Evolutionary conservation across 2,329 filamentous ascomycete species (phyloP).

Genomic region (Alternaria arborescens): DNA sequence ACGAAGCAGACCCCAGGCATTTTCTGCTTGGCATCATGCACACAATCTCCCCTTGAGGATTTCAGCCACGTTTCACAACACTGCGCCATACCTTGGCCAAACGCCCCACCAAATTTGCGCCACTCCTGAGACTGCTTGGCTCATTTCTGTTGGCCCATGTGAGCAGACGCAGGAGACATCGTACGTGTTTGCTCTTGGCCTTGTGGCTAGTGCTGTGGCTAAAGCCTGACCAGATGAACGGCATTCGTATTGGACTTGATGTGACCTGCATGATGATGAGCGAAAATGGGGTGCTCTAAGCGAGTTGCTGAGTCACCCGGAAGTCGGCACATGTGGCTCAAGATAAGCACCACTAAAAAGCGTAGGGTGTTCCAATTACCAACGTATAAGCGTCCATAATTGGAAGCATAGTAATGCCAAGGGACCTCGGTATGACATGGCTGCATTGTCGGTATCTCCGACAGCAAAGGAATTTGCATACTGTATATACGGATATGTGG

Average conservation of each 20-base stretch:
- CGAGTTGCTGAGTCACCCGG: slow-evolving; percentile 16
- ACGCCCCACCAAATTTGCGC: slow-evolving; percentile 6
- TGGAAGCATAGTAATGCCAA: slow-evolving; percentile 16
- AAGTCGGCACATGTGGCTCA: slow-evolving; percentile 14
- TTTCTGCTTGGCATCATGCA: slow-evolving; percentile 11
- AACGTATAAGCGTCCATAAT: slow-evolving; percentile 8
- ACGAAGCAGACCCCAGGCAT: neutral
- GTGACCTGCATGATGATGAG: neutral
- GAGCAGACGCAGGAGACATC: neutral
- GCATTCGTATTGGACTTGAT: neutral
- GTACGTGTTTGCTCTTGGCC: slow-evolving; percentile 3
- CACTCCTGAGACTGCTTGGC: slow-evolving; percentile 4
- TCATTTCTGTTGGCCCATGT: neutral
- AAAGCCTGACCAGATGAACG: neutral
- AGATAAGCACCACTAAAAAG: slow-evolving; percentile 7
- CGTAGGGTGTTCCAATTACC: slow-evolving; percentile 7
- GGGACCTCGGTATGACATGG: slow-evolving; percentile 19
- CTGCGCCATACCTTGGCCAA: slow-evolving; percentile 1
- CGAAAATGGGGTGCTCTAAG: neutral
- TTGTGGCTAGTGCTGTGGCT: slow-evolving; percentile 22
- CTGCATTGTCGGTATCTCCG: slow-evolving; percentile 10
- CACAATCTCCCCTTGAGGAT: neutral
- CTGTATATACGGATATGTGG: neutral
- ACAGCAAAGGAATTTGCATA: neutral
- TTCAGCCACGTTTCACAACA: slow-evolving; percentile 7